These are phyloP conservation scores for Nematodospora valgi DNA, from an alignment of 805 yeast species.

Conservation along the genomic window DNA sequence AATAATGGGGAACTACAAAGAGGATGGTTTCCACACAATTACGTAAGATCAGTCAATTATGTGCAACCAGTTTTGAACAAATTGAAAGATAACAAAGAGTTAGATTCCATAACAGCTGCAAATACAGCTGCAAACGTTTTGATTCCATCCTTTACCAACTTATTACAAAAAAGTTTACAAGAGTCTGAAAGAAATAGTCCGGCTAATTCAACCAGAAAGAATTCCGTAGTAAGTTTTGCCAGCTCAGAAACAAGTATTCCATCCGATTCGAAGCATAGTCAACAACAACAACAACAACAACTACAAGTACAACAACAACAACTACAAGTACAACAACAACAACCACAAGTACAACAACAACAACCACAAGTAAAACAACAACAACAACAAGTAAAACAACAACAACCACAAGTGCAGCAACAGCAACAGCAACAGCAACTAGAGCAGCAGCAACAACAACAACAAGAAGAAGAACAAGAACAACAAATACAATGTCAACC, in stretches of 20 bases:
- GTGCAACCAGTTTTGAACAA: constrained; percentile 39
- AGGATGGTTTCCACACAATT: constrained; percentile 85
- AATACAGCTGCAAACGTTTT: constrained; percentile 45
- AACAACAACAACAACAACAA: constrained; percentile 6
- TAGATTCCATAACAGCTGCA: constrained; percentile 43
- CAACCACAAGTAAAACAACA: constrained; percentile 1
- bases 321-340: background rate
- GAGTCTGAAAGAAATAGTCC: constrained; percentile 33
- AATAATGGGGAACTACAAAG: constrained; percentile 43
- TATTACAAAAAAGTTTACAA: constrained; percentile 32
- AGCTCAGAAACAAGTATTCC: constrained; percentile 36
- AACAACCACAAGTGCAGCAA: background rate
- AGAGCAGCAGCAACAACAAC: no score
- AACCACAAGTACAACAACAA: constrained; percentile 3
- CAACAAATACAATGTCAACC: no score
- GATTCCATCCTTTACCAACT: constrained; percentile 37
- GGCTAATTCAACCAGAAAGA: constrained; percentile 39
- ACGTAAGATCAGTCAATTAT: constrained; percentile 47
- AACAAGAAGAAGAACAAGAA: background rate
- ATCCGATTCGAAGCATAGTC: constrained; percentile 17
- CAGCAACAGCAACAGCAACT: no score
- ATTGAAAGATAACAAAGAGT: constrained; percentile 36
- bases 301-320: background rate
- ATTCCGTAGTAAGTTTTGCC: constrained; percentile 49
- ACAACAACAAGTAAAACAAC: constrained; percentile 7